Evolutionary conservation across 345 rosid genomes (phyloP), one percentile per base, ranked within the genome.

Genomic region (Xanthoceras sorbifolium): DNA sequence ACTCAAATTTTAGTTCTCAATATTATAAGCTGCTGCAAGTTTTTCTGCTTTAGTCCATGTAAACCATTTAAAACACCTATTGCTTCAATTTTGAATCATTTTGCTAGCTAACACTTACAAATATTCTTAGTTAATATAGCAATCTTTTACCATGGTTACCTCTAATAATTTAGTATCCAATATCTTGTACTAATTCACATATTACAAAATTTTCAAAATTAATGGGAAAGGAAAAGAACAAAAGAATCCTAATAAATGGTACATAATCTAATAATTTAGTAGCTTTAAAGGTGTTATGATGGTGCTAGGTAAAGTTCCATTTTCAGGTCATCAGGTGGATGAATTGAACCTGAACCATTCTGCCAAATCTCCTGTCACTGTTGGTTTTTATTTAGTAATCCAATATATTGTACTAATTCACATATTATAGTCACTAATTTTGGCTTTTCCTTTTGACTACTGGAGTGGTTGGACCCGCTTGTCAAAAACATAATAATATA

Each of bases 311-410:
- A 59, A 59, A 12, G 52, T 25, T 36, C 75, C 22, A 72, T 32
- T 20, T 52, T n/a, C n/a, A n/a, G n/a, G n/a, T n/a, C n/a, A n/a
- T n/a, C 74, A 31, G n/a, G 29, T 70, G 63, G 17, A 32, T 54
- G 66, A 38, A 55, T 42, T 71, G 75, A 72, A 60, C 28, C 38
- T 34, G 11, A 38, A 2, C 64, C n/a, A 23, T 17, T 57, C 5
- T 36, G 34, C 11, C 63, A 34, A 55, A 23, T 29, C 74, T 54
- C 64, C 31, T 20, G 18, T 23, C 20, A 46, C 20, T 69, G 31
- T 54, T 15, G 64, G 46, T 0, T 52, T 3, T 70, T 1, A 6
- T 50, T 40, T 67, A 1, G 9, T 54, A 17, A 2, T 68, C 22
- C 5, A 31, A 26, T 54, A 2, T 57, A 18, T 0, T 48, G 22